Evolutionary conservation across 495 filamentous ascomycete genomes (phyloP).

Genomic region (Neurospora hispaniola): DNA sequence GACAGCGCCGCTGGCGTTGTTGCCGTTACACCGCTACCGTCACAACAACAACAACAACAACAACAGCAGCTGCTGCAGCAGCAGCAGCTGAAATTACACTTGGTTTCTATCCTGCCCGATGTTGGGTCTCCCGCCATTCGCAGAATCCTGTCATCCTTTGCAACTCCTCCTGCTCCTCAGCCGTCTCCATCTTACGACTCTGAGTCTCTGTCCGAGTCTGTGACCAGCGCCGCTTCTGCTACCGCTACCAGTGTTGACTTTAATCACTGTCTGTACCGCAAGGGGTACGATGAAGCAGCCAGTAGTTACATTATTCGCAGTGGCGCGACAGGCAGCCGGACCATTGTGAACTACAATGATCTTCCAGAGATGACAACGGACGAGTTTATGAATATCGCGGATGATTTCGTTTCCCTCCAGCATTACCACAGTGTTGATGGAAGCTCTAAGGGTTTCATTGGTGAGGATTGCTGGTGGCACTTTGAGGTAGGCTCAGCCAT

Average conservation of each 20-base stretch:
- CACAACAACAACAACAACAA: background rate
- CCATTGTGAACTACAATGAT: conserved; percentile 60
- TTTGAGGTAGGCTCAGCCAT: conserved; percentile 48
- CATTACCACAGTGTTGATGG: background rate
- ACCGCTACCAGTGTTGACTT: conserved; percentile 28
- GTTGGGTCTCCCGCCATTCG: conserved; percentile 21
- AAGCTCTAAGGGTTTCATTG: conserved; percentile 16
- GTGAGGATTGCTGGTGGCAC: conserved; percentile 50
- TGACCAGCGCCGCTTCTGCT: background rate
- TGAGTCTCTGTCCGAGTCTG: conserved; percentile 10
- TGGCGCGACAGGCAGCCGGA: conserved; percentile 46
- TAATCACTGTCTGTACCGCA: conserved; percentile 47
- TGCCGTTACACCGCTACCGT: background rate
- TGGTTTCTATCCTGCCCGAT: conserved; percentile 32
- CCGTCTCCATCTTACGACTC: background rate
- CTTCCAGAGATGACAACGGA: conserved; percentile 51
- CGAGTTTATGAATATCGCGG: conserved; percentile 37
- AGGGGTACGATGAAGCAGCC: conserved; percentile 44
- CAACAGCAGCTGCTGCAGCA: background rate
- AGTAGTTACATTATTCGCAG: conserved; percentile 65
- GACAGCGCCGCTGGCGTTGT: background rate
- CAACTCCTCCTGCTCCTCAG: background rate
- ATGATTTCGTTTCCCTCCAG: background rate
- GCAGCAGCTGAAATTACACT: conserved; percentile 19
- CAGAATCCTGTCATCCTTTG: conserved; percentile 33